Conservation (phyloP, 805 yeast genomes). For the Komagataella pastoris region DNA sequence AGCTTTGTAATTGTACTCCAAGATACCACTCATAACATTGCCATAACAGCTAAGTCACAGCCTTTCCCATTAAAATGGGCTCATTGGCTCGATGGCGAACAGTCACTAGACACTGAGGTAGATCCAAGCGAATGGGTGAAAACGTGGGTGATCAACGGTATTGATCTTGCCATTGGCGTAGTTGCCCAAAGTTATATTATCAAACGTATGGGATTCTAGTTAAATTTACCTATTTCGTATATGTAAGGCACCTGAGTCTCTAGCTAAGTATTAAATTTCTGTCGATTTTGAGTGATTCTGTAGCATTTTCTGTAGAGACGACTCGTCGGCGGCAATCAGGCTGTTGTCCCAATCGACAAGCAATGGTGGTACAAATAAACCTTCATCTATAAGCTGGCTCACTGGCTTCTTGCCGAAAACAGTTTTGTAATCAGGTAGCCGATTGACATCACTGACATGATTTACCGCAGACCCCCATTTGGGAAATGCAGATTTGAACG, state of each 20-base stretch:
- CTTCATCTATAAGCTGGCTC: slow-evolving; percentile 9
- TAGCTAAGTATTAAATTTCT: background rate
- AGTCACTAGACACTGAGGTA: slow-evolving; percentile 18
- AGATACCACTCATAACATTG: slow-evolving; percentile 69
- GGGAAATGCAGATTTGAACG: slow-evolving; percentile 18
- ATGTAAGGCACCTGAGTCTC: background rate
- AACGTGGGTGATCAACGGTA: slow-evolving; percentile 70
- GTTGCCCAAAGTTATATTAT: slow-evolving; percentile 86
- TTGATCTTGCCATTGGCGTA: slow-evolving; percentile 70
- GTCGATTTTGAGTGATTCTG: slow-evolving; percentile 15
- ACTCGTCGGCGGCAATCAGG: slow-evolving; percentile 35
- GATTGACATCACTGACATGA: slow-evolving; percentile 7
- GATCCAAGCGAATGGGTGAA: slow-evolving; percentile 78
- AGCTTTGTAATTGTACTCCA: slow-evolving; percentile 63
- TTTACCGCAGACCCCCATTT: slow-evolving; percentile 5
- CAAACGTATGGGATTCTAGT: slow-evolving; percentile 67
- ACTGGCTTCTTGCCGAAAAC: slow-evolving; percentile 5
- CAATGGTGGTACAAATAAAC: slow-evolving; percentile 27
- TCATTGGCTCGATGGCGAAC: slow-evolving; percentile 64
- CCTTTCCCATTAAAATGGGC: slow-evolving; percentile 88
- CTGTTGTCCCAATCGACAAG: slow-evolving; percentile 54
- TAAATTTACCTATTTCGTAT: background rate
- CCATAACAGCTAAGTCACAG: slow-evolving; percentile 69
- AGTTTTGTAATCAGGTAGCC: slow-evolving; percentile 6
- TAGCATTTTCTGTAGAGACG: slow-evolving; percentile 28